Conservation (phyloP, 2,329 filamentous ascomycete species). For the Pseudogymnoascus pannorum region DNA sequence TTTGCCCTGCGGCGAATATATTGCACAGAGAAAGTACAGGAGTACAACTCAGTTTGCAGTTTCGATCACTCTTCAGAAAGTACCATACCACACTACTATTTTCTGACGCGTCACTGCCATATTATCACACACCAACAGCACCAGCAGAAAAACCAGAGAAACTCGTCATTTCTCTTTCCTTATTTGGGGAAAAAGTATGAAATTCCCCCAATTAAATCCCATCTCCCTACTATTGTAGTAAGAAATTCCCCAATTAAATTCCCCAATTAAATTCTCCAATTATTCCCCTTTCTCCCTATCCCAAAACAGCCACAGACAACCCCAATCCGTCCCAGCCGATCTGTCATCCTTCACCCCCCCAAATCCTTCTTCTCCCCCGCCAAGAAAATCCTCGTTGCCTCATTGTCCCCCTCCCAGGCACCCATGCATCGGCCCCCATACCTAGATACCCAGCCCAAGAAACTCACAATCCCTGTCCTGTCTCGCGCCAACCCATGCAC, state of each 20-base stretch:
- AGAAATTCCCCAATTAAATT: neutral
- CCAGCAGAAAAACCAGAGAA: too few species aligned
- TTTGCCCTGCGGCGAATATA: neutral
- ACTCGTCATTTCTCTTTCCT: too few species aligned
- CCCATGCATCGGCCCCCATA: neutral
- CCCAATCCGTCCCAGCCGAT: neutral
- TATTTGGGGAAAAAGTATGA: too few species aligned
- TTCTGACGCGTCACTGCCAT: neutral
- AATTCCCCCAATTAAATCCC: neutral
- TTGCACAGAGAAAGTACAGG: neutral
- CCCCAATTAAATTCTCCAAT: neutral
- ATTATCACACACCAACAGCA: neutral
- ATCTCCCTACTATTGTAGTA: too few species aligned
- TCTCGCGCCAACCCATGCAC: neutral
- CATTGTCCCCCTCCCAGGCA: neutral
- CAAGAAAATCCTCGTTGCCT: too few species aligned
- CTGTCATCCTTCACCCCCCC: neutral
- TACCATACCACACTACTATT: too few species aligned
- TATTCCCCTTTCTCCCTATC: neutral
- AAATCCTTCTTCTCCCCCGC: too few species aligned
- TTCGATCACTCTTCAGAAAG: too few species aligned
- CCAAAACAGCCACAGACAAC: neutral
- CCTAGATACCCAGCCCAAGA: neutral
- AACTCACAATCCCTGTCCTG: neutral
- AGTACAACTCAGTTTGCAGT: too few species aligned